phyloP scores from a whole-genome alignment of 148 eudicot species.

The Fagopyrum esculentum region DNA sequence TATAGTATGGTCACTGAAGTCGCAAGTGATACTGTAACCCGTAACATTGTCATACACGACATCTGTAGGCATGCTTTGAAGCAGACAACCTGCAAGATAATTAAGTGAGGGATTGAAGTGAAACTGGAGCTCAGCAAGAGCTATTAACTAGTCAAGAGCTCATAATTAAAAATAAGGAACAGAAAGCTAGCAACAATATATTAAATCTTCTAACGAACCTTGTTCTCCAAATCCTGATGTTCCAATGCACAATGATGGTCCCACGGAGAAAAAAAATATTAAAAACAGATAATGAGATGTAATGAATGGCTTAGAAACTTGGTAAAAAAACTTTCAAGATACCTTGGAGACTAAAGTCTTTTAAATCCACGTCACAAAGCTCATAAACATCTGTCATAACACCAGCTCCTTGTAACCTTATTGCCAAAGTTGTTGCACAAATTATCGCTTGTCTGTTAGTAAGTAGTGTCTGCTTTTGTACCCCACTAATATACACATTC shows the following conservation, averaged over 20 bases:
- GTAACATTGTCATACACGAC: conserved; percentile 65
- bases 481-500: conserved; percentile 48
- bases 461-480: conserved; percentile 81
- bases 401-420: conserved; percentile 72
- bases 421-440: conserved; percentile 76
- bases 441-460: conserved; percentile 93
- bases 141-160: not conserved
- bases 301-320: conserved; percentile 7
- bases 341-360: conserved; percentile 96
- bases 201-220: conserved; percentile 35
- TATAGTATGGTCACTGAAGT: conserved; percentile 80
- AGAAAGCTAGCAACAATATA: not conserved
- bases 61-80: conserved; percentile 84
- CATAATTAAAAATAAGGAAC: not conserved
- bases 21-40: conserved; percentile 86
- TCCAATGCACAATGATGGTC: conserved; percentile 26
- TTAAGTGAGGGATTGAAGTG: not conserved
- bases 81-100: conserved; percentile 65
- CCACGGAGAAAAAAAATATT: conserved; percentile 18
- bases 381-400: conserved; percentile 80
- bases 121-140: not conserved
- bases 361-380: conserved; percentile 91
- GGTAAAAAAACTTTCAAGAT: not conserved
- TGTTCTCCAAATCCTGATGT: conserved; percentile 77
- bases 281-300: conserved; percentile 14